These are phyloP conservation scores for Lentinula guzmanii DNA, from an alignment of 768 basidiomycete species.

Conservation along the genomic window DNA sequence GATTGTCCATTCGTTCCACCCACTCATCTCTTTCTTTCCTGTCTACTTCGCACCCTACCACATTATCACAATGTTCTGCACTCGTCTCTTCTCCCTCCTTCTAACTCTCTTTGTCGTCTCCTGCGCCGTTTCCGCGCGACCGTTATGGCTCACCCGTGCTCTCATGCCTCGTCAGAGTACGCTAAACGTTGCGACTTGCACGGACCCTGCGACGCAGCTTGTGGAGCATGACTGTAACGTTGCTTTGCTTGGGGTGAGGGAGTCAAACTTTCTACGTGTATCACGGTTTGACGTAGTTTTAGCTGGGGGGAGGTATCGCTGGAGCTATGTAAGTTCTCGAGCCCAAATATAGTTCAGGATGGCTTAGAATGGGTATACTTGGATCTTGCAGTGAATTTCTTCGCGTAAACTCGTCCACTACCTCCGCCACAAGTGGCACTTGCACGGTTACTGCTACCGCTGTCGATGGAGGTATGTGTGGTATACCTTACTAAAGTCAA, in stretches of 20 bases:
- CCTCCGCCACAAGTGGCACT: conserved; percentile 13
- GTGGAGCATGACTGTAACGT: conserved; percentile 16
- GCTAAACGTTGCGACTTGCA: conserved; percentile 14
- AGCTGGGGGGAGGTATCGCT: conserved; percentile 16
- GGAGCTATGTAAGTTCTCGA: conserved; percentile 11
- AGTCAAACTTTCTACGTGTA: too few species aligned
- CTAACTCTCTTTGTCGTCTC: conserved; percentile 8
- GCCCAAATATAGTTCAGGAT: neutral
- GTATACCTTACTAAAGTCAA: too few species aligned
- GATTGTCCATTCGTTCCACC: neutral
- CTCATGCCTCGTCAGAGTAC: conserved; percentile 7
- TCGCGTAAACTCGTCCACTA: conserved; percentile 10
- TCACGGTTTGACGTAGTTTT: neutral
- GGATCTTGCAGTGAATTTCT: conserved; percentile 12
- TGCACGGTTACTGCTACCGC: conserved; percentile 16
- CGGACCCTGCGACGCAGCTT: conserved; percentile 11
- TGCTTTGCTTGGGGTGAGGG: conserved; percentile 13
- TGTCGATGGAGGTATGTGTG: conserved; percentile 13
- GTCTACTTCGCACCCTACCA: neutral
- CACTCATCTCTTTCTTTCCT: too few species aligned
- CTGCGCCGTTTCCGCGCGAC: conserved; percentile 9
- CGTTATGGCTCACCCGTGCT: conserved; percentile 1
- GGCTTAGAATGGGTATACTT: neutral
- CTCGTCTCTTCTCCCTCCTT: conserved; percentile 8
- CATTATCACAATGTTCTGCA: conserved; percentile 10